A percentile compares a stretch with the other conserved stretches of the same genome.
phyloP scores from a whole-genome alignment of 306 rosid species.

The Lotus japonicus region DNA sequence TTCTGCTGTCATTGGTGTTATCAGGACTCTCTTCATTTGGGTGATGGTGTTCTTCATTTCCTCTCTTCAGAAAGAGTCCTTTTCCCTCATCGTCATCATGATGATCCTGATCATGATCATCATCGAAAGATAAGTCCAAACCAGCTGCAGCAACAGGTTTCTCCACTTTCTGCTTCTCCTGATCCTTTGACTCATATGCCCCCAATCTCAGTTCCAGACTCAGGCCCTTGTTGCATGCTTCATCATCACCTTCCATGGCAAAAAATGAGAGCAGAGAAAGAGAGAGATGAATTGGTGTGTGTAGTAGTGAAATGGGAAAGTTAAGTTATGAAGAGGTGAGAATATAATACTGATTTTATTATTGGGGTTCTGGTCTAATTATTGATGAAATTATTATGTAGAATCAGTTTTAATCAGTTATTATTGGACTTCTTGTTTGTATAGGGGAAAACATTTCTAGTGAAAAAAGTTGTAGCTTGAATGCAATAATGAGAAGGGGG shows the following conservation, averaged over 20 bases:
- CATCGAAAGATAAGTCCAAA: slow-evolving; percentile 26
- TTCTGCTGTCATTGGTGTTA: slow-evolving; percentile 27
- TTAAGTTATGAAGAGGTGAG: slow-evolving; percentile 16
- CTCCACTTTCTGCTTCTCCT: neutral
- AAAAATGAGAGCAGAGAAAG: neutral
- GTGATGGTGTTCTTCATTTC: neutral
- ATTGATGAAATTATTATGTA: neutral
- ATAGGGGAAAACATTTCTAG: too few relatives aligned
- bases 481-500: slow-evolving; percentile 16
- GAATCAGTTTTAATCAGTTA: slow-evolving; percentile 30
- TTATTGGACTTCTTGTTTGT: slow-evolving; percentile 8
- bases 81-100: neutral
- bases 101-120: too few relatives aligned
- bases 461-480: too few relatives aligned
- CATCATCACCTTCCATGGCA: slow-evolving; percentile 41
- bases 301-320: slow-evolving; percentile 35
- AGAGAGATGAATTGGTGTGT: slow-evolving; percentile 12
- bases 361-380: slow-evolving; percentile 26
- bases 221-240: slow-evolving; percentile 32
- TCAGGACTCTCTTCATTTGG: slow-evolving; percentile 8
- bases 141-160: slow-evolving; percentile 1
- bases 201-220: slow-evolving; percentile 49
- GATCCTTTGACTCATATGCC: slow-evolving; percentile 19
- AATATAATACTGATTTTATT: slow-evolving; percentile 9
- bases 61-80: slow-evolving; percentile 13